phyloP scores from a whole-genome alignment of 2,329 filamentous ascomycete species.

The Trichothecium roseum region DNA sequence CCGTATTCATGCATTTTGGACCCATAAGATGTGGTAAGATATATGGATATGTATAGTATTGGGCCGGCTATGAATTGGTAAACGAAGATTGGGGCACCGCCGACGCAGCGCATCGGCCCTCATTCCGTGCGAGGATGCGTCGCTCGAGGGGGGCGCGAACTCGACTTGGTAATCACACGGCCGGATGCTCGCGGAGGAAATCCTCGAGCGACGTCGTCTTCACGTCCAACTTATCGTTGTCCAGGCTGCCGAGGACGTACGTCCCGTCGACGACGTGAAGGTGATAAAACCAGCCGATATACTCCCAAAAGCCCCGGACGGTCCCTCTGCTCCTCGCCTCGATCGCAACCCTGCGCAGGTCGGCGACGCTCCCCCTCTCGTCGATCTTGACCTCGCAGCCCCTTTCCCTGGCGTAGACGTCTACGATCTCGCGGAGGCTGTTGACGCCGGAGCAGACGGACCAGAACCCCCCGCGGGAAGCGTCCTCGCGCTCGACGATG shows the following conservation, averaged over 20 bases:
- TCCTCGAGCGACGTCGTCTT: constrained; percentile 3
- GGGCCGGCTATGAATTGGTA: too few relatives aligned
- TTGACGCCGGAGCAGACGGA: neutral
- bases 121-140: too few relatives aligned
- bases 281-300: constrained; percentile 4
- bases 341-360: constrained; percentile 36
- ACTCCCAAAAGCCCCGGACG: constrained; percentile 20
- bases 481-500: neutral
- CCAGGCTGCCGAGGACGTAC: neutral
- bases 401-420: constrained; percentile 30
- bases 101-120: too few relatives aligned
- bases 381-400: constrained; percentile 37
- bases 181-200: neutral
- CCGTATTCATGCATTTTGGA: too few relatives aligned
- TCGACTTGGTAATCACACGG: too few relatives aligned
- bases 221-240: constrained; percentile 3
- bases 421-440: neutral
- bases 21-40: too few relatives aligned
- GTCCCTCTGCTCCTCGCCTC: constrained; percentile 20
- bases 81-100: too few relatives aligned
- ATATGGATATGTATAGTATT: too few relatives aligned
- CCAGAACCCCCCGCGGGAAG: neutral
- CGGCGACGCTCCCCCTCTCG: constrained; percentile 28
- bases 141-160: too few relatives aligned
- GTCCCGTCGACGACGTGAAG: constrained; percentile 2